Evolutionary conservation across 2,329 filamentous ascomycete species (phyloP).

Genomic region (Coniochaeta sp.): DNA sequence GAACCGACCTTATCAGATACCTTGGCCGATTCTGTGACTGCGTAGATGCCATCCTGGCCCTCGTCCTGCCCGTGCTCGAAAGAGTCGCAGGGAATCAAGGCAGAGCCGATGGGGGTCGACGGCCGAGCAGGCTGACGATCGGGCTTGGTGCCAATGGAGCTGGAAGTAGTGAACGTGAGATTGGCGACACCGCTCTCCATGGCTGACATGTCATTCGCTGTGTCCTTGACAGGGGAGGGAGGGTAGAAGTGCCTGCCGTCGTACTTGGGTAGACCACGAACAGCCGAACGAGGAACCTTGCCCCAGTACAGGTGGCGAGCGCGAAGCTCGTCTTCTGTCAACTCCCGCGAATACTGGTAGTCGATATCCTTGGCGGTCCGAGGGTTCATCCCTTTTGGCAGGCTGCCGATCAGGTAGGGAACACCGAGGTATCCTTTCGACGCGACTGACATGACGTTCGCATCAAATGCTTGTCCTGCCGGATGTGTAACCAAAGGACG

Average conservation of each 20-base stretch:
- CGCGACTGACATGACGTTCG: conserved; percentile 1
- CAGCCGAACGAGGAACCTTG: conserved; percentile 40
- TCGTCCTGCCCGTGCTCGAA: neutral
- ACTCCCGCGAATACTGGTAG: conserved; percentile 47
- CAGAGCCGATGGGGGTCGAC: conserved; percentile 4
- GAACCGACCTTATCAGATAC: neutral
- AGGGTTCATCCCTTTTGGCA: conserved; percentile 36
- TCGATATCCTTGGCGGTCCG: conserved; percentile 35
- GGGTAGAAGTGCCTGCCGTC: conserved; percentile 60
- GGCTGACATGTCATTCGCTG: neutral
- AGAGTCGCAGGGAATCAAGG: neutral
- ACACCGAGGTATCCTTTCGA: conserved; percentile 10
- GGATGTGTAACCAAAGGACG: neutral
- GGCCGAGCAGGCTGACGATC: neutral
- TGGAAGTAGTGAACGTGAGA: neutral
- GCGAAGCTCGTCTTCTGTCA: conserved; percentile 51
- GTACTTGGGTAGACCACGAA: conserved; percentile 52
- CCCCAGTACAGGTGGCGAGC: conserved; percentile 57
- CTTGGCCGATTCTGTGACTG: neutral
- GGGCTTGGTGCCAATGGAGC: neutral
- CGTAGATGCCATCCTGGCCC: neutral
- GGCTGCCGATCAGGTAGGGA: conserved; percentile 49
- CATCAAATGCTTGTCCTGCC: neutral
- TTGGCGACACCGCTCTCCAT: neutral
- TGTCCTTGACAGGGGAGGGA: conserved; percentile 40